Conservation (phyloP, 352 stramenopile species). For the Phytopythium sindhum region DNA sequence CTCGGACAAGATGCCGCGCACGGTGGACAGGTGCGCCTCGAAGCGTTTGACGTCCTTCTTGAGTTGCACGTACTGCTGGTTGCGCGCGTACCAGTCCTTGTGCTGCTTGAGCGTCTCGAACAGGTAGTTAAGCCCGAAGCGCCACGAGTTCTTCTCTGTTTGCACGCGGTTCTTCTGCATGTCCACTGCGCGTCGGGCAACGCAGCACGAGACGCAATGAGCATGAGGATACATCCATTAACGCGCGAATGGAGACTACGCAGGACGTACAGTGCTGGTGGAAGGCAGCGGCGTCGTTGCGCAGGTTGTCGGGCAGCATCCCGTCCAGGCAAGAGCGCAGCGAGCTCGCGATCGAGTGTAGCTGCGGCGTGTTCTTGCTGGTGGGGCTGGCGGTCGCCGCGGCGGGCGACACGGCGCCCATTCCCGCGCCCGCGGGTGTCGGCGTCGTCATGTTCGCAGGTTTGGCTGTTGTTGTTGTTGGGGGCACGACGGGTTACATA, state of each 20-base stretch:
- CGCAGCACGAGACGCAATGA: too few relatives aligned
- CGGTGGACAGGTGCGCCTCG: constrained; percentile 66
- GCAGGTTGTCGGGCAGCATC: constrained; percentile 81
- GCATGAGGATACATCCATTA: background rate
- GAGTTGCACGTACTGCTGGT: constrained; percentile 87
- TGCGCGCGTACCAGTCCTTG: constrained; percentile 86
- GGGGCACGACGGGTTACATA: background rate
- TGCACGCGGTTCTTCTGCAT: constrained; percentile 72
- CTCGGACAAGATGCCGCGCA: constrained; percentile 72
- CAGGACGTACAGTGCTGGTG: constrained; percentile 56
- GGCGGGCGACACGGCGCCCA: background rate
- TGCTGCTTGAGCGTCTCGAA: constrained; percentile 89
- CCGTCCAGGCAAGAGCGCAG: constrained; percentile 80
- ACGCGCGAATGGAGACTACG: too few relatives aligned
- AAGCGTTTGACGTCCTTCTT: constrained; percentile 81
- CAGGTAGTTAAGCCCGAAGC: constrained; percentile 86
- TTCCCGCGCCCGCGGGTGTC: constrained; percentile 6
- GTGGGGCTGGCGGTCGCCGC: constrained; percentile 6
- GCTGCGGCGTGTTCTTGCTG: constrained; percentile 70
- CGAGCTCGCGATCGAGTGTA: constrained; percentile 80
- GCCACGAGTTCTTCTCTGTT: constrained; percentile 85
- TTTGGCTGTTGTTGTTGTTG: background rate
- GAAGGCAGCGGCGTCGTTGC: constrained; percentile 75
- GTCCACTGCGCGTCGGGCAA: constrained; percentile 36
- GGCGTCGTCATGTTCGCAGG: constrained; percentile 18